Percentiles rank a stretch among this genome's conserved stretches.
phyloP scores from a whole-genome alignment of 2,329 filamentous ascomycete genomes.

The Phyllosticta citribraziliensis region DNA sequence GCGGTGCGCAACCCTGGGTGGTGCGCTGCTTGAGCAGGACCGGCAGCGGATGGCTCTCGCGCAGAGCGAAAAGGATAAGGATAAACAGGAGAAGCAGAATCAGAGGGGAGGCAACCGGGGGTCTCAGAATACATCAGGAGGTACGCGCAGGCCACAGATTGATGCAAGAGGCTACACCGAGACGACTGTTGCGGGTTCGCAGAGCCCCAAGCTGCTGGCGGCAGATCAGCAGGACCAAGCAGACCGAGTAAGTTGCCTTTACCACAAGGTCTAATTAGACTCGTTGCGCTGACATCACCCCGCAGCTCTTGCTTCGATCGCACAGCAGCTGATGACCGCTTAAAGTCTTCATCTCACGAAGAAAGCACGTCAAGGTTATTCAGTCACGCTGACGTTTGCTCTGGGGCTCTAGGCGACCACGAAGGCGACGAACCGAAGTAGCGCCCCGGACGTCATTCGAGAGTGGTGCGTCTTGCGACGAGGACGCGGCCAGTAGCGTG shows the following conservation, averaged over 20 bases:
- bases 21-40: constrained; percentile 70
- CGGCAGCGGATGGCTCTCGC: constrained; percentile 32
- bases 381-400: constrained; percentile 8
- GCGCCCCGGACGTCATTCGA: neutral
- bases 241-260: constrained; percentile 39
- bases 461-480: neutral
- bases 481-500: neutral
- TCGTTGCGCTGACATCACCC: constrained; percentile 1
- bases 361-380: constrained; percentile 4
- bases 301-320: constrained; percentile 36
- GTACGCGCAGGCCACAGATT: constrained; percentile 40
- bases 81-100: constrained; percentile 12
- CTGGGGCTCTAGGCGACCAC: neutral
- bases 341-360: constrained; percentile 7
- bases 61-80: constrained; percentile 15
- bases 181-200: constrained; percentile 49
- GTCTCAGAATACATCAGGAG: constrained; percentile 11
- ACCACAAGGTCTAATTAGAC: constrained; percentile 1
- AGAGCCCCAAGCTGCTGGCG: constrained; percentile 54
- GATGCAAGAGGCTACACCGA: constrained; percentile 61
- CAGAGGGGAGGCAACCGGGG: constrained; percentile 13
- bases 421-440: neutral
- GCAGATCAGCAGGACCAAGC: constrained; percentile 53
- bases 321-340: constrained; percentile 35
- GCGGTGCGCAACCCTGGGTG: constrained; percentile 88